A percentile compares a stretch with the other conserved stretches of the same genome.
Conservation (phyloP, 345 rosid species). For the Rubroshorea leprosula region DNA sequence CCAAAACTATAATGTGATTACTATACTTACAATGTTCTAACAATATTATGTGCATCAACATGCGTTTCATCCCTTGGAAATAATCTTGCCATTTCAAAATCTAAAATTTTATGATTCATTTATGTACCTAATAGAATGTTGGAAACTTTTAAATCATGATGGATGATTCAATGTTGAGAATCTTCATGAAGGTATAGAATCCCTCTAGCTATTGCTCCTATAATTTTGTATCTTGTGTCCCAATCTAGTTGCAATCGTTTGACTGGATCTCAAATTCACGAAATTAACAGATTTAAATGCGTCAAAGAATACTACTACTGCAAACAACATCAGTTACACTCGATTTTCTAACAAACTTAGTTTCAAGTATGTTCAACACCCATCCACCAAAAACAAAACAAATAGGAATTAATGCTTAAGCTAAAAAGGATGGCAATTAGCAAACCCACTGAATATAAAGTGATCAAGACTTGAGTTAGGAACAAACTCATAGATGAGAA, state of each 20-base stretch:
- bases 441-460: constrained; percentile 4
- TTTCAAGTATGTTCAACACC: background rate
- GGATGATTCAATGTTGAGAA: background rate
- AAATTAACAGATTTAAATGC: background rate
- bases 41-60: constrained; percentile 18
- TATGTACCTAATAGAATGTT: constrained; percentile 14
- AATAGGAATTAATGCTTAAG: background rate
- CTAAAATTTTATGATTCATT: constrained; percentile 27
- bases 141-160: background rate
- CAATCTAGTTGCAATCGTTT: background rate
- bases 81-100: constrained; percentile 26
- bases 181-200: constrained; percentile 6
- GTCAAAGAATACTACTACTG: too few relatives aligned
- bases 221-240: background rate
- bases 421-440: background rate
- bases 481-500: constrained; percentile 12
- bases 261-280: background rate
- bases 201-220: background rate
- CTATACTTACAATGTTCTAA: constrained; percentile 24
- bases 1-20: background rate
- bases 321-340: too few relatives aligned
- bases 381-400: background rate
- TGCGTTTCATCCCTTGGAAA: constrained; percentile 23
- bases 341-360: too few relatives aligned
- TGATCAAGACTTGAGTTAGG: constrained; percentile 13